Conservation (phyloP, 179 eudicot genomes). For the Carnegiea gigantea region DNA sequence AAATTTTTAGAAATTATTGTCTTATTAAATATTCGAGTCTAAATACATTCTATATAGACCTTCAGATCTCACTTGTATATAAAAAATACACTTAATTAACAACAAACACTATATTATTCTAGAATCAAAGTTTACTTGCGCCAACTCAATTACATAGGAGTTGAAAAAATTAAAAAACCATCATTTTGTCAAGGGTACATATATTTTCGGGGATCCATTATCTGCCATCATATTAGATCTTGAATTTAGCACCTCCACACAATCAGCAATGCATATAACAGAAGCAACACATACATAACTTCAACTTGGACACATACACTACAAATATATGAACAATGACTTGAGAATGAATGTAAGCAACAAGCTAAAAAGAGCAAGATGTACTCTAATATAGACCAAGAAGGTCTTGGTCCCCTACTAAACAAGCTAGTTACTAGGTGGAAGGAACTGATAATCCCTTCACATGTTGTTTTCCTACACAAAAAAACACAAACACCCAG, state of each 20-base stretch:
- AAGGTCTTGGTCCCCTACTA: conserved; percentile 37
- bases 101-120: not conserved
- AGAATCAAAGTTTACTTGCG: not conserved
- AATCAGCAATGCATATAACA: not conserved
- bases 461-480: conserved; percentile 2
- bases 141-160: not conserved
- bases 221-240: conserved; percentile 13
- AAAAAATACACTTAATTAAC: too few relatives aligned
- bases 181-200: conserved; percentile 11
- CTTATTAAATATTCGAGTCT: too few relatives aligned
- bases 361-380: conserved; percentile 9
- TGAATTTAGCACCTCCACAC: conserved; percentile 8
- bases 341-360: conserved; percentile 20
- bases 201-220: conserved; percentile 24
- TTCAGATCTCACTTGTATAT: too few relatives aligned
- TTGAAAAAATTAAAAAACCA: conserved; percentile 9
- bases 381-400: not conserved
- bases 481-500: not conserved
- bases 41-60: too few relatives aligned
- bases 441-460: conserved; percentile 14
- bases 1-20: too few relatives aligned
- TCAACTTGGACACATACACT: conserved; percentile 14
- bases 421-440: conserved; percentile 10
- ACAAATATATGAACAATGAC: conserved; percentile 25
- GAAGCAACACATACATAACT: not conserved